Percentiles rank a stretch among this genome's conserved stretches.
phyloP scores from a whole-genome alignment of 768 basidiomycete species.

The button mushroom (Agaricus bisporus) region DNA sequence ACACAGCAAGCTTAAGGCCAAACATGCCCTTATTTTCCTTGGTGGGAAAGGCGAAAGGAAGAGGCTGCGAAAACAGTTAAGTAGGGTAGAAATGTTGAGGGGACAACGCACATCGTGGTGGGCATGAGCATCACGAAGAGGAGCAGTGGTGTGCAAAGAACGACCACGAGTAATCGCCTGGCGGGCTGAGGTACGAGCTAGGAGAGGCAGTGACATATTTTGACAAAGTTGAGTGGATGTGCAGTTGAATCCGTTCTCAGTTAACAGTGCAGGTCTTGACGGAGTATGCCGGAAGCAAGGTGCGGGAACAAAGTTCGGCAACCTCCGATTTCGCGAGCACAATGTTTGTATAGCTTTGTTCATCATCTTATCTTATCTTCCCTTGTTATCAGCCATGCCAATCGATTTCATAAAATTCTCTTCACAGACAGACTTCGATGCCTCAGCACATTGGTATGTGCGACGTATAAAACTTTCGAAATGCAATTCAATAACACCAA shows the following conservation, averaged over 20 bases:
- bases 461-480: too few species aligned
- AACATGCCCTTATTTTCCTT: slow-evolving; percentile 41
- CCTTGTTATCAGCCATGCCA: too few species aligned
- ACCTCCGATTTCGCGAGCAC: too few species aligned
- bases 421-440: slow-evolving; percentile 1
- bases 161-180: slow-evolving; percentile 27
- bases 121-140: slow-evolving; percentile 42
- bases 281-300: too few species aligned
- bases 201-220: slow-evolving; percentile 39
- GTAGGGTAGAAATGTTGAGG: neutral
- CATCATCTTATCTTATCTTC: too few species aligned
- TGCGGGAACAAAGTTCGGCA: too few species aligned
- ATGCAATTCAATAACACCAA: neutral
- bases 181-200: slow-evolving; percentile 35
- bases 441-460: slow-evolving; percentile 7
- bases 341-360: too few species aligned
- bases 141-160: slow-evolving; percentile 32
- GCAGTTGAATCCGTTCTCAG: neutral
- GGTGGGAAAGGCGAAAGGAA: slow-evolving; percentile 50
- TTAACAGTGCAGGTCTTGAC: neutral
- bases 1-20: slow-evolving; percentile 39
- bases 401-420: slow-evolving; percentile 6
- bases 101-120: slow-evolving; percentile 47
- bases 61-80: slow-evolving; percentile 32
- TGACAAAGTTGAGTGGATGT: neutral